Percentiles rank a stretch among this genome's conserved stretches.
Conservation (phyloP, 2,329 filamentous ascomycete genomes). For the Pyrenophora teres region DNA sequence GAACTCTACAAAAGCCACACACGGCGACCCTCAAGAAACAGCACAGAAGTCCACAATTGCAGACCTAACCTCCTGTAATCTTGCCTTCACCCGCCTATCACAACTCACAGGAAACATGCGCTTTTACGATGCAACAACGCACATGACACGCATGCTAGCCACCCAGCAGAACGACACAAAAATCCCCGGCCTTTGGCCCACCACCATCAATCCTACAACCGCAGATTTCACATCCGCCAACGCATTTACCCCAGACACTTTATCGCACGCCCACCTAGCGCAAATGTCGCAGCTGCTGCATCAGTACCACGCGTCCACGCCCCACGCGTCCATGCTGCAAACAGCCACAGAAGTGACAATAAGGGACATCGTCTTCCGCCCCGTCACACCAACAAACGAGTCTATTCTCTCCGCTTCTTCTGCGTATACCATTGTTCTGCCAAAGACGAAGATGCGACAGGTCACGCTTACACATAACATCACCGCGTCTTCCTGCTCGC, state of each 20-base stretch:
- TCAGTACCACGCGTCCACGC: constrained; percentile 20
- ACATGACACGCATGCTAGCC: constrained; percentile 47
- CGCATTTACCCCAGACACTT: neutral
- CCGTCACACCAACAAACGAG: constrained; percentile 50
- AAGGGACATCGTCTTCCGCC: constrained; percentile 53
- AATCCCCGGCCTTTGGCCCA: constrained; percentile 53
- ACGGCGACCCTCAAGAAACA: constrained; percentile 40
- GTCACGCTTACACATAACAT: constrained; percentile 1
- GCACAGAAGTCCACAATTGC: constrained; percentile 46
- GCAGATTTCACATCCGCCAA: constrained; percentile 39
- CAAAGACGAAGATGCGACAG: constrained; percentile 55
- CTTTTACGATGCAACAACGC: constrained; percentile 51
- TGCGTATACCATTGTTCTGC: constrained; percentile 28
- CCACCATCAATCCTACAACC: constrained; percentile 24
- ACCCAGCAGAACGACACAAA: constrained; percentile 47
- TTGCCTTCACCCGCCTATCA: constrained; percentile 52
- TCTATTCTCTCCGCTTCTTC: constrained; percentile 48
- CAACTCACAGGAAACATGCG: constrained; percentile 51
- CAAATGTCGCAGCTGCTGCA: neutral
- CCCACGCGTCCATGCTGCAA: neutral
- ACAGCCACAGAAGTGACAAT: constrained; percentile 47
- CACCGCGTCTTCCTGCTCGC: constrained; percentile 58
- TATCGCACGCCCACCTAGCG: neutral
- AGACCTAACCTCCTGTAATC: constrained; percentile 48
- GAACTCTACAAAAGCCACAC: constrained; percentile 15